These are phyloP conservation scores for Rosa lucieae DNA, from an alignment of 306 rosid species.

Conservation along the genomic window DNA sequence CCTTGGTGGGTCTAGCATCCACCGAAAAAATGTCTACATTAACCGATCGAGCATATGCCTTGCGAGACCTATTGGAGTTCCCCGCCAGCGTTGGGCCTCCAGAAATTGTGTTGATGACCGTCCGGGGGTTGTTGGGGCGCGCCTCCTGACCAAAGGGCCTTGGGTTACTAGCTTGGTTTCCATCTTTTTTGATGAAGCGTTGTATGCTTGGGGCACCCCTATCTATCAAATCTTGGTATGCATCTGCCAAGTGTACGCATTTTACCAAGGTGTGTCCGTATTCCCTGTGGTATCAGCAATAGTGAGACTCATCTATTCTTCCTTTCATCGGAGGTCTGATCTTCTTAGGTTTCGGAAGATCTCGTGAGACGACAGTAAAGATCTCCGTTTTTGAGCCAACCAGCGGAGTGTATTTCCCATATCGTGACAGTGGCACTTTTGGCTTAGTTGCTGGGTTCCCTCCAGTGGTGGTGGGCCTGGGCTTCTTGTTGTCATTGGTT, in stretches of 20 bases:
- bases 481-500: neutral
- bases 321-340: neutral
- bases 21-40: neutral
- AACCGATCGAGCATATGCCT: neutral
- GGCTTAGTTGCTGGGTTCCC: neutral
- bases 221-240: neutral
- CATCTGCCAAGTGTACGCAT: neutral
- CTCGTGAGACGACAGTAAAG: neutral
- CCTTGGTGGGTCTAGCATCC: neutral
- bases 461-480: fast-evolving
- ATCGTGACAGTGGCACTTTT: neutral
- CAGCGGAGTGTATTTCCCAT: neutral
- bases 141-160: neutral
- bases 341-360: neutral
- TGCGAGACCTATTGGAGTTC: neutral
- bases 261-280: neutral
- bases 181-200: neutral
- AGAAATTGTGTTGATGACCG: neutral
- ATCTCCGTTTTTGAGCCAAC: neutral
- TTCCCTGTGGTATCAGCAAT: neutral
- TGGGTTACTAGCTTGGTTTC: neutral
- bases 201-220: neutral
- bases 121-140: neutral
- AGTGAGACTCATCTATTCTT: neutral
- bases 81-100: neutral